These are phyloP conservation scores for Hanseniaspora mollemarum DNA, from an alignment of 805 yeast species.

Conservation along the genomic window DNA sequence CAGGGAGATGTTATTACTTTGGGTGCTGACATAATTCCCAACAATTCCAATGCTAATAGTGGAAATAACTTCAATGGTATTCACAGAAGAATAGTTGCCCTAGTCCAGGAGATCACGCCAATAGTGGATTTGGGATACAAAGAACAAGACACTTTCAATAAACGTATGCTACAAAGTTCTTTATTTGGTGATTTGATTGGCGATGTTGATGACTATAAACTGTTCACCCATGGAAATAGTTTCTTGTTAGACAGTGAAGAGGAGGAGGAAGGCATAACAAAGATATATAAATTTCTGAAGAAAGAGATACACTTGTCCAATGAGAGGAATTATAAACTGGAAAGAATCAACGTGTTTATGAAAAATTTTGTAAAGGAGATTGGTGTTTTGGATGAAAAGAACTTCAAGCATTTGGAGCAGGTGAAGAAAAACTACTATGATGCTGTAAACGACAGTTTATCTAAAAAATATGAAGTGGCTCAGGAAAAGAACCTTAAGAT, in stretches of 20 bases:
- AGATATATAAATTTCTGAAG: conserved; percentile 34
- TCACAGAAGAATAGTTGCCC: conserved; percentile 79
- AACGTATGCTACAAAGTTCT: conserved; percentile 28
- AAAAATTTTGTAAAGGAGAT: conserved; percentile 35
- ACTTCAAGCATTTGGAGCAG: conserved; percentile 1
- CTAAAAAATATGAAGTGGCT: conserved; percentile 10
- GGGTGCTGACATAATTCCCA: conserved; percentile 66
- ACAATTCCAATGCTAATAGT: conserved; percentile 27
- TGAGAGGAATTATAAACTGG: conserved; percentile 46
- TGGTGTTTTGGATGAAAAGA: conserved; percentile 17
- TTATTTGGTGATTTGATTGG: conserved; percentile 49
- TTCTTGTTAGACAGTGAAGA: conserved; percentile 26
- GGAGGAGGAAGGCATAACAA: conserved; percentile 1
- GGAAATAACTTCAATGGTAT: conserved; percentile 38
- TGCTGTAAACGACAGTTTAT: not conserved
- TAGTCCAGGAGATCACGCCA: conserved; percentile 52
- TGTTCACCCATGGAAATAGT: conserved; percentile 39
- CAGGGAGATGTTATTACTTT: conserved; percentile 83
- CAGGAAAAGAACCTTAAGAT: conserved; percentile 8
- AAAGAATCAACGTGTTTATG: conserved; percentile 45
- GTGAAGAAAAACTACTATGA: conserved; percentile 10
- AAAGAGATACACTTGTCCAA: conserved; percentile 47
- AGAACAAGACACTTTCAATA: conserved; percentile 12
- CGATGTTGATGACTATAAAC: conserved; percentile 38
- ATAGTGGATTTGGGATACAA: conserved; percentile 25